Conservation (phyloP, 805 yeast species). For the Cephaloascus fragrans region DNA sequence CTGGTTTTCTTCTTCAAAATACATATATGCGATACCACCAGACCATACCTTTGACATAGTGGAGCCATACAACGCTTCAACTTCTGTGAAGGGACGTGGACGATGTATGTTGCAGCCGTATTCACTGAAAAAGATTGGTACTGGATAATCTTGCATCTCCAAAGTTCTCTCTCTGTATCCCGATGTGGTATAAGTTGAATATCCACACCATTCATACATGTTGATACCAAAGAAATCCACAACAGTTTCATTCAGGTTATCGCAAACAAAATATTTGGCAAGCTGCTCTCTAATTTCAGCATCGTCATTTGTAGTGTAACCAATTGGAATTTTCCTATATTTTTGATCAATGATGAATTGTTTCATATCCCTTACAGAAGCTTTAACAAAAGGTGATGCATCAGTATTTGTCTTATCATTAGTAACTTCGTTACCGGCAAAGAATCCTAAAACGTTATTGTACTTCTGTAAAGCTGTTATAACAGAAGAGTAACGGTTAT, state of each 20-base stretch:
- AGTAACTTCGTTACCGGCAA: conserved; percentile 28
- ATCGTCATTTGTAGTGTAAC: conserved; percentile 29
- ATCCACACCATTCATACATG: conserved; percentile 34
- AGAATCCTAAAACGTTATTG: conserved; percentile 22
- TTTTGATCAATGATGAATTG: conserved; percentile 14
- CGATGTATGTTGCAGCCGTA: conserved; percentile 23
- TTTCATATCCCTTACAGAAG: conserved; percentile 24
- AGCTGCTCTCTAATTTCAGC: conserved; percentile 15
- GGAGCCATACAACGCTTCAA: conserved; percentile 23
- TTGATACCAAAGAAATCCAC: conserved; percentile 24
- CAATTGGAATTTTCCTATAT: conserved; percentile 27
- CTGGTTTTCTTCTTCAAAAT: conserved; percentile 22
- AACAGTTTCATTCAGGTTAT: conserved; percentile 5
- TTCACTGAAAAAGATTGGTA: conserved; percentile 28
- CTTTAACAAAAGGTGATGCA: conserved; percentile 26
- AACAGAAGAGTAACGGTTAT: conserved; percentile 20
- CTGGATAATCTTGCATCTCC: conserved; percentile 18
- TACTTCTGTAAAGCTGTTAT: conserved; percentile 20
- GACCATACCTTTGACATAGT: conserved; percentile 27
- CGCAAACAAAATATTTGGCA: conserved; percentile 22
- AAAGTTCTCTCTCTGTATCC: conserved; percentile 26
- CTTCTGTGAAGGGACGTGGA: conserved; percentile 29
- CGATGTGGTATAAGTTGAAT: conserved; percentile 22
- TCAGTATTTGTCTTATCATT: conserved; percentile 15
- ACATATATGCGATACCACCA: conserved; percentile 27